Evolutionary conservation across 2,329 filamentous ascomycete genomes (phyloP).

Genomic region (Eurotiales sp.): DNA sequence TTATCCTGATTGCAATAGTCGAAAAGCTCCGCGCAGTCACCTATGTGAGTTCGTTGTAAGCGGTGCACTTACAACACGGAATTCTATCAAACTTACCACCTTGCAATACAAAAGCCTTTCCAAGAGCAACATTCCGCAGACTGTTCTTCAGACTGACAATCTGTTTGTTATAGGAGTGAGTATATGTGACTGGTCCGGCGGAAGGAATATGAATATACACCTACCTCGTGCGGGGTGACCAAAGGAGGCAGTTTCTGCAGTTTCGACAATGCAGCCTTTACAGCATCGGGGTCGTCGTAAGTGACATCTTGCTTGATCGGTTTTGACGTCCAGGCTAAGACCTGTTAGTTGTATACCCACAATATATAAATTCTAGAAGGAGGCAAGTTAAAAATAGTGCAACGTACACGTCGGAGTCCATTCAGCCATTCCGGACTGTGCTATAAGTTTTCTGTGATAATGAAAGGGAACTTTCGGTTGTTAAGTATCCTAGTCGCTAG

Average conservation of each 20-base stretch:
- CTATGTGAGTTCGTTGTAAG: conserved; percentile 19
- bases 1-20: conserved; percentile 87
- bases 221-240: conserved; percentile 45
- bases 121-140: conserved; percentile 80
- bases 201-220: neutral
- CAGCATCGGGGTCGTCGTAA: conserved; percentile 41
- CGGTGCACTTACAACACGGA: conserved; percentile 3
- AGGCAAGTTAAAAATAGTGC: no score
- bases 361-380: neutral
- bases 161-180: conserved; percentile 20
- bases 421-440: conserved; percentile 21
- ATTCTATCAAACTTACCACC: conserved; percentile 55
- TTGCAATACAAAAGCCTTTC: conserved; percentile 90
- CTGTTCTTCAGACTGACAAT: conserved; percentile 75
- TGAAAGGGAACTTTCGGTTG: neutral
- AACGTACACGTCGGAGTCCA: conserved; percentile 29
- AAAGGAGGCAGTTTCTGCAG: conserved; percentile 45
- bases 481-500: no score
- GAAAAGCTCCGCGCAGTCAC: conserved; percentile 93
- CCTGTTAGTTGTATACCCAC: neutral
- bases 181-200: neutral
- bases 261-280: conserved; percentile 39
- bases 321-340: conserved; percentile 41
- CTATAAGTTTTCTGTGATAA: neutral
- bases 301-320: conserved; percentile 46